Evolutionary conservation across 176 grass and related monocot genomes (phyloP), one percentile per base, ranked within the genome.

Genomic region (Thinopyrum elongatum): DNA sequence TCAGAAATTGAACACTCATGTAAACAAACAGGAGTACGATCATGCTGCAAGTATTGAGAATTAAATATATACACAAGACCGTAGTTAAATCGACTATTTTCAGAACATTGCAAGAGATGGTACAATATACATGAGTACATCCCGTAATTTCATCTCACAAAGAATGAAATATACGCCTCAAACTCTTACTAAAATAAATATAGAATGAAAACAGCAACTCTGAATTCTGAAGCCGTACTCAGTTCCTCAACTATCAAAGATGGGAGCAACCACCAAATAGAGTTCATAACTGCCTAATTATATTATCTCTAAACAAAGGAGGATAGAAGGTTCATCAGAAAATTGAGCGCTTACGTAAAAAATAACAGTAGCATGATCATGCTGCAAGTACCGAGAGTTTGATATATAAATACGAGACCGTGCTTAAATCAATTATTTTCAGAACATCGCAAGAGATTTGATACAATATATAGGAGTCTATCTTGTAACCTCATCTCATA

Each of bases 291-390:
- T 7, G 2, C 31, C 21, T 25, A 33, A 16, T 49, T 53, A 55
- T 58, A 46, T 38, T 19, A 70, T 58, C 46, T 83, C 30, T 21
- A 82, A 83, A 33, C 65, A 34, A 85, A 65, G 26, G 34, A 58
- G 62, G 26, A 27, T 1, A 30, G 17, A 81, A 68, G 10, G 1
- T 63, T 55, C 60, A 35, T 77, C 21, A 55, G 25, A 74, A 44
- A 76, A 67, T 27, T 22, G 78, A 77, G 7, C 14, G 12, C 5
- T 69, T 8, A 41, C 27, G 46, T 51, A 84, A 70, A 47, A 12
- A 61, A 61, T 11, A 29, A 21, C 15, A 19, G 47, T 4, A 51
- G 14, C 2, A 51, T n/a, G 8, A 71, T 14, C 66, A 80, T 62
- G 63, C 63, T 65, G 13, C 63, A 65, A 42, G 70, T 36, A 27